Percentiles rank a stretch among this genome's conserved stretches.
Evolutionary conservation across 139 green algal genomes (phyloP).

Genomic region (Marvania coccoides): DNA sequence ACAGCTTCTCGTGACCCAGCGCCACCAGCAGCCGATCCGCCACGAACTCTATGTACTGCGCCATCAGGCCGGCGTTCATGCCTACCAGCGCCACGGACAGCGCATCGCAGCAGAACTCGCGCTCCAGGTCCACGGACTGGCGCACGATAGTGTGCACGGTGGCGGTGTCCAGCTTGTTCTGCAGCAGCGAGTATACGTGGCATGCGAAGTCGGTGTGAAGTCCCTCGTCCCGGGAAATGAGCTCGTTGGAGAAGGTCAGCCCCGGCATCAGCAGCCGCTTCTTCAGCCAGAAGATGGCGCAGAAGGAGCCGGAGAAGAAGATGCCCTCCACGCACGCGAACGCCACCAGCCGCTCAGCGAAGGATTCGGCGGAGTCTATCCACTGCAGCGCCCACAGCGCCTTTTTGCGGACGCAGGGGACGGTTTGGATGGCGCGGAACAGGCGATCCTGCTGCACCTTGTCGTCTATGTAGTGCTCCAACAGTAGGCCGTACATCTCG

Average conservation of each 20-base stretch:
- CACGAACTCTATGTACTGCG: conserved; percentile 69
- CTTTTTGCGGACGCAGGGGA: conserved; percentile 75
- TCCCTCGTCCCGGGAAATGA: conserved; percentile 72
- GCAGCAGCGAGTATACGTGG: conserved; percentile 51
- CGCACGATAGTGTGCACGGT: conserved; percentile 45
- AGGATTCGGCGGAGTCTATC: conserved; percentile 63
- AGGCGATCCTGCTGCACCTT: conserved; percentile 33
- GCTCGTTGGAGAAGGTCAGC: conserved; percentile 70
- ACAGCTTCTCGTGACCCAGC: conserved; percentile 51
- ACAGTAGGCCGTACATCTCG: conserved; percentile 71
- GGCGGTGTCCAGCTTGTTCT: conserved; percentile 22
- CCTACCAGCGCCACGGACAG: conserved; percentile 55
- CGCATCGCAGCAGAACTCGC: conserved; percentile 58
- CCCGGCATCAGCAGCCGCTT: conserved; percentile 66
- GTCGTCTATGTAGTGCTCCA: conserved; percentile 65
- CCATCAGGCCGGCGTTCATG: conserved; percentile 69
- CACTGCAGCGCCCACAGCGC: conserved; percentile 94
- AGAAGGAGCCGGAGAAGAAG: conserved; percentile 69
- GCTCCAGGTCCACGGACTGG: conserved; percentile 61
- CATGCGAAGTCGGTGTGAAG: conserved; percentile 74
- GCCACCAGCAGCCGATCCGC: conserved; percentile 60
- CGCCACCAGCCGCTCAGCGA: conserved; percentile 61
- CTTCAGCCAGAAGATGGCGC: conserved; percentile 77
- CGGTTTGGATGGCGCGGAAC: conserved; percentile 50
- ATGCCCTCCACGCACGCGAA: conserved; percentile 78